Evolutionary conservation across 2,329 filamentous ascomycete genomes (phyloP).

Genomic region (Stromatinia cepivora): DNA sequence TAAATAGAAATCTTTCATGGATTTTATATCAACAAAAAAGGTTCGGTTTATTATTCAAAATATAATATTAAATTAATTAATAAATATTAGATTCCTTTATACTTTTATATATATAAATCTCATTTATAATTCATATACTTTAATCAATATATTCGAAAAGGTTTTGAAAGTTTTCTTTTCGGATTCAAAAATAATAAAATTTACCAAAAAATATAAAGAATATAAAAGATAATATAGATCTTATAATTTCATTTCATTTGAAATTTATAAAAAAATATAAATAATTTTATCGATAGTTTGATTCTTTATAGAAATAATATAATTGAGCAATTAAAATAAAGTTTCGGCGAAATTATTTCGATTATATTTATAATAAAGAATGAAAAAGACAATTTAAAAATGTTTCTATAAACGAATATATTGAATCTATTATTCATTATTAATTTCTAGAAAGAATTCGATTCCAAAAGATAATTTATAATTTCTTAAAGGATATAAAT

Average conservation of each 20-base stretch:
- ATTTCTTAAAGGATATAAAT: background rate
- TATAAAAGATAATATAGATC: background rate
- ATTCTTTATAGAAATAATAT: conserved; percentile 1
- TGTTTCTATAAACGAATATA: background rate
- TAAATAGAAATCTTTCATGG: background rate
- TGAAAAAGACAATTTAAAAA: background rate
- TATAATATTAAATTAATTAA: background rate
- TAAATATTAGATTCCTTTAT: background rate
- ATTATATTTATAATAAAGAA: conserved; percentile 10
- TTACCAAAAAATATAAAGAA: background rate
- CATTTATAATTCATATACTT: background rate
- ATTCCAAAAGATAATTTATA: background rate
- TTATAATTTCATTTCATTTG: no score
- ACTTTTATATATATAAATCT: conserved; percentile 7
- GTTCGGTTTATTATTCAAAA: conserved; percentile 1
- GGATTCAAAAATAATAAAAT: background rate
- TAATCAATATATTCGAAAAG: background rate
- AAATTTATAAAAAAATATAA: background rate
- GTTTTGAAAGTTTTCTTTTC: background rate
- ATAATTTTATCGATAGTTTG: background rate
- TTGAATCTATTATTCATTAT: conserved; percentile 1
- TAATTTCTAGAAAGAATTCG: background rate
- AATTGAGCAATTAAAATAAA: background rate
- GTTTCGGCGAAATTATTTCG: conserved; percentile 10
- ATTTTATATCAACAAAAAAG: conserved; percentile 2